A percentile compares a stretch with the other conserved stretches of the same genome.
These are phyloP conservation scores for Amphichorda felina DNA, from an alignment of 2,329 filamentous ascomycete species.

Conservation along the genomic window DNA sequence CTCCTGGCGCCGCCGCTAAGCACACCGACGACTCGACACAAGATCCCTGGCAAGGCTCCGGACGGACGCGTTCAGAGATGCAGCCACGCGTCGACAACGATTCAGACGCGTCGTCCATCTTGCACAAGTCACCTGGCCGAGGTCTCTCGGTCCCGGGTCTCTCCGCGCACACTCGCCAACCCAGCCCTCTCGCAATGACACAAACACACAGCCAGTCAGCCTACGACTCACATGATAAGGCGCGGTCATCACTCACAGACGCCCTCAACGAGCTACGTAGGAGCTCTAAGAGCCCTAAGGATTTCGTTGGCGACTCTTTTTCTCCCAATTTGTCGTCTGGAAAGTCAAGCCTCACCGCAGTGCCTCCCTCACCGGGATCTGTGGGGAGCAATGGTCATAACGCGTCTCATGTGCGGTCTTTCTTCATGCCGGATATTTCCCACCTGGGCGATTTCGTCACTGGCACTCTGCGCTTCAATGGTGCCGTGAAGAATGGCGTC, in stretches of 20 bases:
- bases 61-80: conserved; percentile 35
- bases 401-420: conserved; percentile 34
- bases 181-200: conserved; percentile 24
- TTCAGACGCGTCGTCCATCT: conserved; percentile 34
- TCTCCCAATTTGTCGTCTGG: conserved; percentile 25
- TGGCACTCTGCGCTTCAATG: conserved; percentile 38
- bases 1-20: conserved; percentile 17
- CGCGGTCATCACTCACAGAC: conserved; percentile 18
- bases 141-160: conserved; percentile 12
- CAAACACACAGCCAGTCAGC: conserved; percentile 18
- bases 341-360: conserved; percentile 28
- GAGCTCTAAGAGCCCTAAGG: conserved; percentile 19
- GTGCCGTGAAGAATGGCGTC: conserved; percentile 38
- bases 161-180: conserved; percentile 17
- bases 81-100: conserved; percentile 41
- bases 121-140: conserved; percentile 25
- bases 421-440: conserved; percentile 40
- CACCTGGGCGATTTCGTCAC: conserved; percentile 46
- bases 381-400: conserved; percentile 14
- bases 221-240: conserved; percentile 9
- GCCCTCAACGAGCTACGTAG: conserved; percentile 21
- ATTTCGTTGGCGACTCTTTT: conserved; percentile 10
- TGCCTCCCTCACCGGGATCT: conserved; percentile 23
- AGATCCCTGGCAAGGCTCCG: conserved; percentile 24
- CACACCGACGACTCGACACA: conserved; percentile 29